Evolutionary conservation across 2,329 filamentous ascomycete species (phyloP), one percentile per base, ranked within the genome.

Genomic region (Aschersonia sp.): DNA sequence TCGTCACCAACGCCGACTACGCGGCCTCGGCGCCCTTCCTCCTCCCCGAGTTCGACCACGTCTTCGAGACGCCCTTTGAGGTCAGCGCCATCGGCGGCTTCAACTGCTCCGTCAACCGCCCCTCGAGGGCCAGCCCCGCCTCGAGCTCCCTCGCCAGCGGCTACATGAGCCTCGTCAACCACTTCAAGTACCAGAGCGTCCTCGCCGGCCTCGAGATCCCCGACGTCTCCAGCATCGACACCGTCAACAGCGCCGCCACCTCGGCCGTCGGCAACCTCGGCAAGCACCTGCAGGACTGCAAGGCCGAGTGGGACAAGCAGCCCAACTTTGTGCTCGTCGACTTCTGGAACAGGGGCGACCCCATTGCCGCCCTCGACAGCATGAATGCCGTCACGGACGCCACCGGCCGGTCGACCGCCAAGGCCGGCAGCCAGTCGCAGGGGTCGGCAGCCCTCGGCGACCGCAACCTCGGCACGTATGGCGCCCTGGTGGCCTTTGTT

Each of bases 321-420:
- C 84, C 86, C n/a, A 79, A 72, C 4, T 89, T 87, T 55, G 72
- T 87, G 22, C 71, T 92, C 8, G 84, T 90, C 1, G 86, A 94
- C 63, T 90, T 87, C 62, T 88, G 81, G 62, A 81, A 86, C 60
- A 71, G 80, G 50, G 85, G 82, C 0, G 78, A 82, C 0, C 76
- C 83, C 32, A 77, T 92, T 47, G 68, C 71, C 6, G 80, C 81
- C 0, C 81, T 84, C 2, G 86, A 92, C 63, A 63, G 56, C 43
- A 62, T 87, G 57, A 90, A 90, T 60, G 68, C 66, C 7, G 63
- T 80, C 48, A 64, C 58, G 6, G 56, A 60, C 39, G 54, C 65
- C 10, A 59, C 57, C 2, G 69, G 69, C 7, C 62, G 69, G 11
- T 55, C 54, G 3, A 35, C 35, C 0, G 31, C 32, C 35, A 54